A percentile compares a stretch with the other conserved stretches of the same genome.
Evolutionary conservation across 148 eudicot species (phyloP).

Genomic region (Rhododendron vialii): DNA sequence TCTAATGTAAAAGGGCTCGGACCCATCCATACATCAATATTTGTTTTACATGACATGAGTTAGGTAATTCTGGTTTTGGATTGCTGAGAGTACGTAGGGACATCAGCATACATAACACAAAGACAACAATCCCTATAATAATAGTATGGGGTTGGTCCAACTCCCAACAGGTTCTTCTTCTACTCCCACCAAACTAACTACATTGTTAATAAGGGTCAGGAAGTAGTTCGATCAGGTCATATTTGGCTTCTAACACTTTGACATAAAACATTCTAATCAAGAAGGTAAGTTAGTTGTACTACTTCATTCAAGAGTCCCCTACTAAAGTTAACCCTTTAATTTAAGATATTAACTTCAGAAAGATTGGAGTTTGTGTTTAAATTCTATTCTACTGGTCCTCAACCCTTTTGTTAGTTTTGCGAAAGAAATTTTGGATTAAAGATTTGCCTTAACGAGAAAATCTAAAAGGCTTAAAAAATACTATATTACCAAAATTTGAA

Average conservation of each 20-base stretch:
- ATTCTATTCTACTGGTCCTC: background rate
- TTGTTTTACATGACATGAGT: background rate
- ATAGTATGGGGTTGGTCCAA: slow-evolving; percentile 3
- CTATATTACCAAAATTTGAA: no score
- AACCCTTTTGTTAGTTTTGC: background rate
- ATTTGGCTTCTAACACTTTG: background rate
- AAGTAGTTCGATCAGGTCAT: slow-evolving; percentile 2
- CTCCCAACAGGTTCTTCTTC: slow-evolving; percentile 4
- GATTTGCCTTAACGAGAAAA: background rate
- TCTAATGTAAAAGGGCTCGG: background rate
- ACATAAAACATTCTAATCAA: background rate
- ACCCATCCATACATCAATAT: background rate
- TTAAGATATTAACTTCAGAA: background rate
- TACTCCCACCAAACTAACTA: slow-evolving; percentile 1
- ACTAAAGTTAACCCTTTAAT: background rate
- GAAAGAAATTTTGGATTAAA: no score
- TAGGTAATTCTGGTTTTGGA: background rate
- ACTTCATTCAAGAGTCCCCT: background rate
- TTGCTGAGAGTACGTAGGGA: background rate
- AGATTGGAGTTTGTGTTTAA: background rate
- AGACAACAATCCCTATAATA: background rate
- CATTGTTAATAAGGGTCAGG: background rate
- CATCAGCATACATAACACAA: background rate
- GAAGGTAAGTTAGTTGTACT: background rate
- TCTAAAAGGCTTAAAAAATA: no score